Percentiles rank a stretch among this genome's conserved stretches.
Evolutionary conservation across 345 rosid genomes (phyloP).

Genomic region (Gossypium turneri): DNA sequence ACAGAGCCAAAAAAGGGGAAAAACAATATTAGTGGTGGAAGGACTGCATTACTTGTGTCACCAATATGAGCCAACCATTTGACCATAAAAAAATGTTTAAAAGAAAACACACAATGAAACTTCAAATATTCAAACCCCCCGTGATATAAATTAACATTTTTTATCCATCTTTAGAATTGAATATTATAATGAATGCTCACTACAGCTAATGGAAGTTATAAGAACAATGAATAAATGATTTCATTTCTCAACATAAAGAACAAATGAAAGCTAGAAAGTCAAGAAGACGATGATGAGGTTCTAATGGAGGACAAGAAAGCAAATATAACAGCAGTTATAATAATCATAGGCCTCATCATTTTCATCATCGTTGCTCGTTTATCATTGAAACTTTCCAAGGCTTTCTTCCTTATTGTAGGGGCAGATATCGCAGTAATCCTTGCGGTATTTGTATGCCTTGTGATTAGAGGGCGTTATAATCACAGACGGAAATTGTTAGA

Average conservation of each 20-base stretch:
- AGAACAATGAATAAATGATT: not conserved
- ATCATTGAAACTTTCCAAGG: constrained; percentile 49
- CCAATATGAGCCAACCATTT: not conserved
- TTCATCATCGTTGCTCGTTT: constrained; percentile 42
- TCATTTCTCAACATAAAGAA: not conserved
- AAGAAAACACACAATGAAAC: not conserved
- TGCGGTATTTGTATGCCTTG: constrained; percentile 41
- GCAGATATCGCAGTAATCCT: constrained; percentile 58
- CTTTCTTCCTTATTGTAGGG: constrained; percentile 62
- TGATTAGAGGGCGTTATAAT: constrained; percentile 43
- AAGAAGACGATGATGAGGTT: constrained; percentile 18
- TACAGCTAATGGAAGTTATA: not conserved
- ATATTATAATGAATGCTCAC: not conserved
- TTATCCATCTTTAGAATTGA: not conserved
- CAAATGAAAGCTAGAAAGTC: not conserved
- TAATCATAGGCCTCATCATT: constrained; percentile 30
- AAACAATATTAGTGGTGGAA: not conserved
- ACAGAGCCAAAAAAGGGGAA: not conserved
- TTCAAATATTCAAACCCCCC: not conserved
- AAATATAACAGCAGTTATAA: constrained; percentile 33
- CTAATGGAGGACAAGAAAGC: constrained; percentile 78
- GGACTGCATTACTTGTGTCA: not conserved
- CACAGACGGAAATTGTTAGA: constrained; percentile 39
- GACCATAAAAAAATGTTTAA: not conserved
- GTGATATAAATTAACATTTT: not conserved